Conservation (phyloP, 768 basidiomycete species). For the Hygrophorus russula region DNA sequence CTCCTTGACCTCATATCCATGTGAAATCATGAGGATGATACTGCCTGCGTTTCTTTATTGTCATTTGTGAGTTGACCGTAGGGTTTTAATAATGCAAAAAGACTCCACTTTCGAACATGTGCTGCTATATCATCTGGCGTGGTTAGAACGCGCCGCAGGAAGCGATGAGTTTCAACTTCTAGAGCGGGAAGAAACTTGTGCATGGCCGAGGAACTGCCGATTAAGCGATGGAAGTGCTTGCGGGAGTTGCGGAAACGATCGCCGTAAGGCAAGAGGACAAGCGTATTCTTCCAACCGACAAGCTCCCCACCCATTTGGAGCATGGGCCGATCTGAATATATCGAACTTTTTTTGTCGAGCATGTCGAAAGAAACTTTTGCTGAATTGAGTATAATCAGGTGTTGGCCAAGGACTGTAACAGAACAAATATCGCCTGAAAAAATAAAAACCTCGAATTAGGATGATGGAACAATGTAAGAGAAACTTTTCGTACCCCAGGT, state of each 20-base stretch:
- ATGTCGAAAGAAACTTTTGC: constrained; percentile 40
- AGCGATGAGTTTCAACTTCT: constrained; percentile 35
- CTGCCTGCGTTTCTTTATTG: constrained; percentile 35
- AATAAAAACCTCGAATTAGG: constrained; percentile 4
- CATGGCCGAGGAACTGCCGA: constrained; percentile 32
- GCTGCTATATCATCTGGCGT: constrained; percentile 34
- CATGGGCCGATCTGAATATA: constrained; percentile 58
- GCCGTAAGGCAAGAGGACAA: constrained; percentile 45
- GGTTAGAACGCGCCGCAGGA: constrained; percentile 34
- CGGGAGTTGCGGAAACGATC: constrained; percentile 45
- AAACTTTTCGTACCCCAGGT: constrained; percentile 34
- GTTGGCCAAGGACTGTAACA: constrained; percentile 47
- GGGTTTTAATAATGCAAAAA: constrained; percentile 3
- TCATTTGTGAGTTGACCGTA: constrained; percentile 2
- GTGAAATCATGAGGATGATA: constrained; percentile 39
- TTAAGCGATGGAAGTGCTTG: constrained; percentile 38
- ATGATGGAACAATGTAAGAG: neutral
- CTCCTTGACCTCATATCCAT: constrained; percentile 44
- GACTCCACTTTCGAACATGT: constrained; percentile 37
- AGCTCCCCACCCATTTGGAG: constrained; percentile 44
- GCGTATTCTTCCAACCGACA: constrained; percentile 46
- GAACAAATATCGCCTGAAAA: constrained; percentile 47
- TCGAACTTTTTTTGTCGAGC: constrained; percentile 54
- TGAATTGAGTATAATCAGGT: constrained; percentile 46
- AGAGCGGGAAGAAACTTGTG: constrained; percentile 31